Evolutionary conservation across 805 yeast species (phyloP).

Genomic region (Candida oleophila): DNA sequence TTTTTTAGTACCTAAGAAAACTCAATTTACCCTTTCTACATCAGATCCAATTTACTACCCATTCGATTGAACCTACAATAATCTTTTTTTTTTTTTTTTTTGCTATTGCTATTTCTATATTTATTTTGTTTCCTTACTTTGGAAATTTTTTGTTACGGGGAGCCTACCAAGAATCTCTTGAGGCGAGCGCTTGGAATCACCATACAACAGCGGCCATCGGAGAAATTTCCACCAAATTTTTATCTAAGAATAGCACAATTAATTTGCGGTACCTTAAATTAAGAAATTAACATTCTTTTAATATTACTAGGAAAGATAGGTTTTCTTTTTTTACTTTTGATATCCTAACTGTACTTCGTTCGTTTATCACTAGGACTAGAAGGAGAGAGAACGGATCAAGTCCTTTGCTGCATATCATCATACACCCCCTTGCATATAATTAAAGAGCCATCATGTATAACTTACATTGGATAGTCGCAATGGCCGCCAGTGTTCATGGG

Average conservation of each 20-base stretch:
- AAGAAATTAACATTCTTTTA: background rate
- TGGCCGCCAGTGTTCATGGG: background rate
- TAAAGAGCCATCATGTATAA: background rate
- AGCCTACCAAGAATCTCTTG: no score
- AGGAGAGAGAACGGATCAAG: no score
- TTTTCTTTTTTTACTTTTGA: slow-evolving; percentile 4
- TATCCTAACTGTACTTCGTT: background rate
- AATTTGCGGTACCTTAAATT: background rate
- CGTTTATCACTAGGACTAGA: background rate
- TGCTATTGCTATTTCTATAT: no score
- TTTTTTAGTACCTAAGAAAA: no score
- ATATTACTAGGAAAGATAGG: background rate
- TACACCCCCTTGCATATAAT: background rate
- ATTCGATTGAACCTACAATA: no score
- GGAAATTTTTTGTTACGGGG: background rate
- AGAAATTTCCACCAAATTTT: background rate
- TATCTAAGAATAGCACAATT: background rate
- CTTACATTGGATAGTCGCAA: background rate
- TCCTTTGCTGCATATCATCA: background rate
- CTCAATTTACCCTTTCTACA: no score
- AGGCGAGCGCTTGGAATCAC: background rate
- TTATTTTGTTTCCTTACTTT: no score
- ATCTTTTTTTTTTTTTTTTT: no score
- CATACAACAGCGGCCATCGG: background rate
- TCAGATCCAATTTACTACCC: no score